Evolutionary conservation across 2,329 filamentous ascomycete genomes (phyloP), one percentile per base, ranked within the genome.

Genomic region (Pseudogymnoascus sp.): DNA sequence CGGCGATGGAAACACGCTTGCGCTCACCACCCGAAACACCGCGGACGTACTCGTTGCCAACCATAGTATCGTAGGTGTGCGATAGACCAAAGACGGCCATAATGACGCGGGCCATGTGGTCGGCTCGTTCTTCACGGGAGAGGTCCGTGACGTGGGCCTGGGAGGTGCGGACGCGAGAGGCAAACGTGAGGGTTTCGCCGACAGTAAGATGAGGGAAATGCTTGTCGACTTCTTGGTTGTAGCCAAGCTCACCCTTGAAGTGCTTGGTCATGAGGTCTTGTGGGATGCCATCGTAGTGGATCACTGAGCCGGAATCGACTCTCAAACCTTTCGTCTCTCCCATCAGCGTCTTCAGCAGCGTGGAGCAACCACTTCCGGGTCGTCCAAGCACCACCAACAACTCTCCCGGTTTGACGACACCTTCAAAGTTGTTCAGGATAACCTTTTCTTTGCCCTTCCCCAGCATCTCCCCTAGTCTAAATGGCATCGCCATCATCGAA

Each of bases 1-100:
- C 90, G 0, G 88, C 89, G 63, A 94, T 91, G 44, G 85, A 89
- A 6, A 94, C 90, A 71, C 91, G 85, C 75, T 95, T 92, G 60
- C 86, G 78, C 70, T 90, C 87, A 21, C 87, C 87, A 21, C 87
- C 87, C 1, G 83, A 86, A 0, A 90, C 82, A 47, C 89, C 89
- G 5, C 71, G 84, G 2, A 92, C 79, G 44, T 88, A 84, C 66
- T 90, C 87, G 63, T 91, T 85, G 5, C 89, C 89, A 5, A 92
- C 87, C 67, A 86, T 88, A 7, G 89, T 92, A 63, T 86, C 81
- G 68, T 86, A 79, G 0, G 86, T 88, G 68, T 91, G 87, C 13
- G 84, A 84, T 17, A 92, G 82, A 66, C 87, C 88, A 67, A 89
- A 90, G 0, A 87, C 73, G 15, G 88, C 86, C 73, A 89, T 86